A percentile compares a stretch with the other conserved stretches of the same genome.
phyloP scores from a whole-genome alignment of 2,329 filamentous ascomycete species.

The Colletotrichum siamense region DNA sequence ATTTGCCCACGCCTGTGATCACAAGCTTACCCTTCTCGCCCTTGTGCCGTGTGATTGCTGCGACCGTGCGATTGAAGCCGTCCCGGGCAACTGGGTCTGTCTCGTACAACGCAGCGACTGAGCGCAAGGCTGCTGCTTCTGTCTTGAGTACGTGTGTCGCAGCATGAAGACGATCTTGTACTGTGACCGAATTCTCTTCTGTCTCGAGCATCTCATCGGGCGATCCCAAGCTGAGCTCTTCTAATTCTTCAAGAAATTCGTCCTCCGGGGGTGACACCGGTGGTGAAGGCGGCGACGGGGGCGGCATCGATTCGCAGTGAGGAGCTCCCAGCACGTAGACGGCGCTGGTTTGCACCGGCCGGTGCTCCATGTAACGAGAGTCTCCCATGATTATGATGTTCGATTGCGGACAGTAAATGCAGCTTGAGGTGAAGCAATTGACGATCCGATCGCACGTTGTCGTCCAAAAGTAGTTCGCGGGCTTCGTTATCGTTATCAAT shows the following conservation, averaged over 20 bases:
- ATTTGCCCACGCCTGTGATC: constrained; percentile 90
- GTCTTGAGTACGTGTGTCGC: constrained; percentile 87
- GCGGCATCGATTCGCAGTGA: constrained; percentile 44
- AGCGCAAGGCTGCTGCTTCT: constrained; percentile 78
- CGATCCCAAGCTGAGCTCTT: constrained; percentile 21
- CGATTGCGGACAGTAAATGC: not conserved
- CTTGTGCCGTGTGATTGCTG: constrained; percentile 68
- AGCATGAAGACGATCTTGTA: constrained; percentile 54
- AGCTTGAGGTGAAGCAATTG: not conserved
- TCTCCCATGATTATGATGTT: constrained; percentile 15
- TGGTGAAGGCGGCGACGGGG: constrained; percentile 57
- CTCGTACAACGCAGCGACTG: constrained; percentile 79
- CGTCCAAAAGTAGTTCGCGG: not conserved
- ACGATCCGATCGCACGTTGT: not conserved
- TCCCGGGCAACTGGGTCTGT: constrained; percentile 69
- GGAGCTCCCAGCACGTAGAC: constrained; percentile 50
- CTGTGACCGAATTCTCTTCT: constrained; percentile 23
- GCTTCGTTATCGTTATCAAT: constrained; percentile 2
- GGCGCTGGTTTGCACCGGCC: constrained; percentile 56
- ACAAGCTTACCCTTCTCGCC: constrained; percentile 76
- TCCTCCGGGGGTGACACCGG: constrained; percentile 20
- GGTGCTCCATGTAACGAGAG: constrained; percentile 32
- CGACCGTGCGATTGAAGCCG: constrained; percentile 75
- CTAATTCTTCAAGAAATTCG: constrained; percentile 13
- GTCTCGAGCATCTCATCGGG: constrained; percentile 19